Evolutionary conservation across 1,284 basidiomycete species (phyloP), one percentile per base, ranked within the genome.

Genomic region (Ustilago crameri): DNA sequence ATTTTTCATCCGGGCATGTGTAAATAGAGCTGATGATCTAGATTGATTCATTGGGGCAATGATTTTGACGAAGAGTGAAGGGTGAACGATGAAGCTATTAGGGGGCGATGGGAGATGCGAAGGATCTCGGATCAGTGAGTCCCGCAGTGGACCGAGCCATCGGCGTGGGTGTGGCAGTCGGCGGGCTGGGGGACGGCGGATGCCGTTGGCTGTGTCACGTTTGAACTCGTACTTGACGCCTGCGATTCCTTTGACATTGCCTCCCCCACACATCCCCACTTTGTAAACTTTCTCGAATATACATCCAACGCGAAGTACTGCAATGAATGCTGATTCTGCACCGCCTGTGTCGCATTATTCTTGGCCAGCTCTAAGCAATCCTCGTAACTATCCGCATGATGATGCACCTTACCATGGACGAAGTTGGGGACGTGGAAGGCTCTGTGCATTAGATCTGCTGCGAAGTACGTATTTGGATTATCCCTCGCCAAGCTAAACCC

Each of bases 251-350:
- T 30, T 30, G 5, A 12, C 7, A 7, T 5, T 12, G 12, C 12
- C 15, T 51, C 51, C 1, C 62, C 71, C 0, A 66, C 41, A 37
- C 74, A 76, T 1, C 61, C 84, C 20, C 83, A 82, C 35, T 76
- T 61, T 27, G 78, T 82, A 17, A 84, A 73, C 47, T 83, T 82
- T 35, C 81, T 53, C n/a, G 78, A 81, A 65, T 82, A 85, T 32
- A 84, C 81, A 51, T 85, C 80, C 51, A 66, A n/a, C 3, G 84
- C 82, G 66, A 83, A 85, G 74, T 84, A 84, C 69, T 85, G 85
- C 24, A 85, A 67, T 3, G 81, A 78, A 61, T 85, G 80, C 24
- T 83, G 84, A 75, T 85, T 85, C 43, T 63, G 60, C 0, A 83
- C 75, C 0, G 84, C 77, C 23, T 60, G 77, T 3, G 80, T 78